Conservation (phyloP, 2,329 filamentous ascomycete species). For the Coleophoma eucalyptorum region DNA sequence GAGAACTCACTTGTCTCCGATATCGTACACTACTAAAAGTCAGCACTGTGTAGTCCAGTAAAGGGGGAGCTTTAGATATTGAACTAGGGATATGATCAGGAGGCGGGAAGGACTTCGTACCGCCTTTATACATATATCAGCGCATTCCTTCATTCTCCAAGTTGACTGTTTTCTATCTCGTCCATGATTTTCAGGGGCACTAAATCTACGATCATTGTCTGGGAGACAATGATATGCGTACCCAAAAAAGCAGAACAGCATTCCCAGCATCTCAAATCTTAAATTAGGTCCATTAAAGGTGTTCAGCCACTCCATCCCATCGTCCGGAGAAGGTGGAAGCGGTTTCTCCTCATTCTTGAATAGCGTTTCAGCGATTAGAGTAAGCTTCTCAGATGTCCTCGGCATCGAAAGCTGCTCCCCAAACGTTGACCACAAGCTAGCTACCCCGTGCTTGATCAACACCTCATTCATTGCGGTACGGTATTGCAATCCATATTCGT, state of each 20-base stretch:
- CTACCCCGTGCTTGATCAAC: slow-evolving; percentile 16
- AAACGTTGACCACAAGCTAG: slow-evolving; percentile 18
- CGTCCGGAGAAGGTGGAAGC: slow-evolving; percentile 18
- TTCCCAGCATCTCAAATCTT: slow-evolving; percentile 23
- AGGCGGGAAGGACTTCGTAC: too few species aligned
- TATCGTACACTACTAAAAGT: too few species aligned
- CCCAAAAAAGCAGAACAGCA: slow-evolving; percentile 24
- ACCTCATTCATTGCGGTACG: slow-evolving; percentile 2
- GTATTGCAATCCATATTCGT: too few species aligned
- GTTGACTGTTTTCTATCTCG: slow-evolving; percentile 20
- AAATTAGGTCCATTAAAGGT: slow-evolving; percentile 23
- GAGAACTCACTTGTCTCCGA: too few species aligned
- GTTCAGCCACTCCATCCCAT: slow-evolving; percentile 22
- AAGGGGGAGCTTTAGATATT: too few species aligned
- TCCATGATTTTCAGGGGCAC: slow-evolving; percentile 3
- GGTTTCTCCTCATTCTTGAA: slow-evolving; percentile 22
- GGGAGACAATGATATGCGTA: slow-evolving; percentile 16
- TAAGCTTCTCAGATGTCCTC: slow-evolving; percentile 12
- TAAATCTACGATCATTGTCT: slow-evolving; percentile 22
- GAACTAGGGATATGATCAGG: too few species aligned
- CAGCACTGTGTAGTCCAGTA: too few species aligned
- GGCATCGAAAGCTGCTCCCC: slow-evolving; percentile 11
- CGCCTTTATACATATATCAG: slow-evolving; percentile 16
- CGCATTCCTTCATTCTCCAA: slow-evolving; percentile 27
- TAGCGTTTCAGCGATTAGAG: slow-evolving; percentile 14